Conservation (phyloP, 352 stramenopile genomes). For the Lagenidium giganteum region DNA sequence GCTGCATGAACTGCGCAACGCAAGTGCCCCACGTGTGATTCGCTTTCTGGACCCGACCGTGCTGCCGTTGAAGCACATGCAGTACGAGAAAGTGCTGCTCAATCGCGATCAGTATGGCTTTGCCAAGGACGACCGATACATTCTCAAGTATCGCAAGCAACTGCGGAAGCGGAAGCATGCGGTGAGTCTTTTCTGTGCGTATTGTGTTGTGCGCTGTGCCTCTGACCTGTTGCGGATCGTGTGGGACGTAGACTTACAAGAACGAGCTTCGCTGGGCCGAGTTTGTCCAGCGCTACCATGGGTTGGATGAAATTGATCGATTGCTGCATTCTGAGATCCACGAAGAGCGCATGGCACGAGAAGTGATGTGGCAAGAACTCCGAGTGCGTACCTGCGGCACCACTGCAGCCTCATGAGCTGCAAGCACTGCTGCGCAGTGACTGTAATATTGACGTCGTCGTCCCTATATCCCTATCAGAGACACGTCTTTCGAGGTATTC, state of each 20-base stretch:
- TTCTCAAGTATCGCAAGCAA: constrained; percentile 36
- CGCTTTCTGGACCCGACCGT: constrained; percentile 42
- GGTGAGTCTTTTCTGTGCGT: constrained; percentile 11
- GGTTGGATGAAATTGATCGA: constrained; percentile 27
- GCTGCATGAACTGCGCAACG: constrained; percentile 19
- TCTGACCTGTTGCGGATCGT: neutral
- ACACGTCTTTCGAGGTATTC: constrained; percentile 37
- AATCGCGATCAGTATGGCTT: constrained; percentile 60
- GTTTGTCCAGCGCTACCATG: constrained; percentile 31
- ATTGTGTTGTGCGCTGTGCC: neutral
- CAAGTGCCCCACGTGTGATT: constrained; percentile 24
- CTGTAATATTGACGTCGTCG: neutral
- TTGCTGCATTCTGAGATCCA: constrained; percentile 11
- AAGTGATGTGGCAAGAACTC: neutral
- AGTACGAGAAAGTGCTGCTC: constrained; percentile 25
- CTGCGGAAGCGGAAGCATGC: constrained; percentile 28
- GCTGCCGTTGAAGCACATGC: constrained; percentile 22
- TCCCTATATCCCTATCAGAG: constrained; percentile 12
- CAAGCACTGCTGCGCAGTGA: neutral
- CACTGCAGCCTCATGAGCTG: too few relatives aligned
- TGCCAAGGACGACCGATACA: constrained; percentile 54
- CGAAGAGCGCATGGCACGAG: neutral
- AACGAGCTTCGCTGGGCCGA: constrained; percentile 35
- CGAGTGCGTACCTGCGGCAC: too few relatives aligned
- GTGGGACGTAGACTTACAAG: constrained; percentile 22